These are phyloP conservation scores for Crithidia fasciculata DNA, from an alignment of 208 protist species.

Conservation along the genomic window DNA sequence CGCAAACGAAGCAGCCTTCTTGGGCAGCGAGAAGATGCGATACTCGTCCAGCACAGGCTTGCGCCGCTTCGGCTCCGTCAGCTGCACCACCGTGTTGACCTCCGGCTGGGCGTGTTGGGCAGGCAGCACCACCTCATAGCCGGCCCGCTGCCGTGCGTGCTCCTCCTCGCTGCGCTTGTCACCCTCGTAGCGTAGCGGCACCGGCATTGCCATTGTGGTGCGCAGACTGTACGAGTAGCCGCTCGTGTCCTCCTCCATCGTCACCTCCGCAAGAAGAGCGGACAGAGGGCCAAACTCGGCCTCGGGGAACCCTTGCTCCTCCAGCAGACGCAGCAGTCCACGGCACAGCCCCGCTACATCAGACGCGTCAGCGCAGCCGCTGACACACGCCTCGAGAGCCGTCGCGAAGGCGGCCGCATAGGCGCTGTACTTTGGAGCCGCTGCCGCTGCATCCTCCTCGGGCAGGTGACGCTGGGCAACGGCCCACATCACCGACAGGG, in stretches of 20 bases:
- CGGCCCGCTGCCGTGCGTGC: conserved; percentile 51
- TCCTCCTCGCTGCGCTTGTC: conserved; percentile 70
- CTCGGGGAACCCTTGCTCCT: conserved; percentile 75
- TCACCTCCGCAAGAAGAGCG: conserved; percentile 36
- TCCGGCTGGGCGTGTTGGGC: conserved; percentile 60
- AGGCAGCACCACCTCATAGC: conserved; percentile 65
- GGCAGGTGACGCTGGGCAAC: conserved; percentile 25
- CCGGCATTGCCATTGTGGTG: conserved; percentile 37
- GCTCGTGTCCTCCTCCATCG: conserved; percentile 41
- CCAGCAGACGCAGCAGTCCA: conserved; percentile 48
- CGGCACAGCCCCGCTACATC: conserved; percentile 27
- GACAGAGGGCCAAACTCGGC: conserved; percentile 52
- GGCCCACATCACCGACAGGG: conserved; percentile 25
- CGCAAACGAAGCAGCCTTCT: conserved; percentile 73
- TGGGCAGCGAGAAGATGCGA: conserved; percentile 85
- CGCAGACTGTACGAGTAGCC: conserved; percentile 85
- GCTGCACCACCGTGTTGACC: conserved; percentile 80
- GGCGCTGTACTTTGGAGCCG: neutral
- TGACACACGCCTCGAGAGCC: conserved; percentile 9
- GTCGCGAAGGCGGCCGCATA: conserved; percentile 11
- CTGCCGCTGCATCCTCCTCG: conserved; percentile 19
- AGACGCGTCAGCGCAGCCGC: conserved; percentile 1
- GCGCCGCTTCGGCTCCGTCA: conserved; percentile 76
- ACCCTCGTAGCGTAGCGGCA: conserved; percentile 73
- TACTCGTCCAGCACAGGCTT: conserved; percentile 81